A percentile compares a stretch with the other conserved stretches of the same genome.
Conservation (phyloP, 768 basidiomycete genomes). For the Holtermannia corniformis region DNA sequence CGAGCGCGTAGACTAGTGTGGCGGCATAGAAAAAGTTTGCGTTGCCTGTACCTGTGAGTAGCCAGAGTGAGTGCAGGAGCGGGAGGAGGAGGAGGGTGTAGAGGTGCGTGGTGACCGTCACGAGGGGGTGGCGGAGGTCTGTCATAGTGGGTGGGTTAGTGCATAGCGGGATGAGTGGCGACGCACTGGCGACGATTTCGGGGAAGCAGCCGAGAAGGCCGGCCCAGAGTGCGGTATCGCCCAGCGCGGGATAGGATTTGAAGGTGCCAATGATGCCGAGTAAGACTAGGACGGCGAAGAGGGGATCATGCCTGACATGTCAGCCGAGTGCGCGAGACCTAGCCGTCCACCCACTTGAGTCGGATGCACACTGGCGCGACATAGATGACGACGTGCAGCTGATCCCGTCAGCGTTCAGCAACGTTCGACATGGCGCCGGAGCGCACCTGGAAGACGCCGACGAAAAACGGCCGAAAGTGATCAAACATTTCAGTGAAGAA, state of each 20-base stretch:
- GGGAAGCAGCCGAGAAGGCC: constrained; percentile 74
- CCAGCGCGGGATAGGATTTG: constrained; percentile 84
- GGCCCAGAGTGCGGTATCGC: constrained; percentile 78
- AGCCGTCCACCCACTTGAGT: too few relatives aligned
- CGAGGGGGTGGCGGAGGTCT: constrained; percentile 80
- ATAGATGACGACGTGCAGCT: constrained; percentile 78
- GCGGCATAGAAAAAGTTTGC: constrained; percentile 98
- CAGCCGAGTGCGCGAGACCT: constrained; percentile 18
- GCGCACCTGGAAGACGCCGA: constrained; percentile 82
- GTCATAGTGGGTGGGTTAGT: constrained; percentile 6
- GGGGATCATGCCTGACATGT: constrained; percentile 60
- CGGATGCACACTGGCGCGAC: constrained; percentile 76
- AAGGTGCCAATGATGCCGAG: constrained; percentile 69
- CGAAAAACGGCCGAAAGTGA: constrained; percentile 89
- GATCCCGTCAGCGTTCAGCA: constrained; percentile 1
- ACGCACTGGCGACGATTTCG: constrained; percentile 70
- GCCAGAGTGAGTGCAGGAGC: constrained; percentile 84
- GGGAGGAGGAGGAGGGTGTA: constrained; percentile 80
- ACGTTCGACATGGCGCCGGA: not conserved
- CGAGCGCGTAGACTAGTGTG: constrained; percentile 84
- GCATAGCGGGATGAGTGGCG: not conserved
- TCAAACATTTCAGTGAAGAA: constrained; percentile 99
- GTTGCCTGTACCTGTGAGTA: constrained; percentile 82
- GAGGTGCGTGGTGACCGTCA: constrained; percentile 68
- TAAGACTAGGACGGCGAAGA: constrained; percentile 68